Evolutionary conservation across 108 stramenopile species (phyloP).

Genomic region (Parietichytrium sp.): DNA sequence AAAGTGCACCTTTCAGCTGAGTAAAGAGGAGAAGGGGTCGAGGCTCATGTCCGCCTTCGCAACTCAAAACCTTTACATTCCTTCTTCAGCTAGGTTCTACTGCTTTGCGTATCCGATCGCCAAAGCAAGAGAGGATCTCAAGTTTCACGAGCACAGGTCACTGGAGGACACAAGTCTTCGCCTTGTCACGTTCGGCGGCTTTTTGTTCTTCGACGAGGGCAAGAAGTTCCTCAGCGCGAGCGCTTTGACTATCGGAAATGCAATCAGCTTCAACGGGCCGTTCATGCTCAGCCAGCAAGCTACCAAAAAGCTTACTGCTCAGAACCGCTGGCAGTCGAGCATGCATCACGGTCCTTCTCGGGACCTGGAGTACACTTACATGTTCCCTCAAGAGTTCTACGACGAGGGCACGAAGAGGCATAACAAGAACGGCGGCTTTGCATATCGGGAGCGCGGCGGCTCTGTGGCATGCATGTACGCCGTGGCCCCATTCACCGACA

Average conservation of each 20-base stretch:
- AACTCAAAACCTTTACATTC: neutral
- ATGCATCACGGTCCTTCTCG: neutral
- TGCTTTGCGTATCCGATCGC: neutral
- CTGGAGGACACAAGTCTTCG: neutral
- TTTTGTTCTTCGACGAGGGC: neutral
- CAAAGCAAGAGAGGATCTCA: neutral
- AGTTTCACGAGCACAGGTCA: neutral
- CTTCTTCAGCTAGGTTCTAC: neutral
- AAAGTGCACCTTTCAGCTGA: no score
- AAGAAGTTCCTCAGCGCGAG: neutral
- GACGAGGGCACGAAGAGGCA: neutral
- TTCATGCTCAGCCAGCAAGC: neutral
- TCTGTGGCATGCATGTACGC: no score
- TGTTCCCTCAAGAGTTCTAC: neutral
- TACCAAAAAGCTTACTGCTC: neutral
- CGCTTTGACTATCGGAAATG: neutral
- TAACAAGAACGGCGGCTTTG: neutral
- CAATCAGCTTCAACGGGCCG: conserved; percentile 5
- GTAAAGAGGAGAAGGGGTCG: no score
- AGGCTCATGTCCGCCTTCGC: no score
- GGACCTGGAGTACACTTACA: neutral
- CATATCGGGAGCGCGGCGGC: no score
- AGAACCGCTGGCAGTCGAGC: neutral
- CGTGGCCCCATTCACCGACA: no score
- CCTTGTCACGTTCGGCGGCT: neutral